phyloP scores from a whole-genome alignment of 305 asterid species.

The Fraxinus paxiana region DNA sequence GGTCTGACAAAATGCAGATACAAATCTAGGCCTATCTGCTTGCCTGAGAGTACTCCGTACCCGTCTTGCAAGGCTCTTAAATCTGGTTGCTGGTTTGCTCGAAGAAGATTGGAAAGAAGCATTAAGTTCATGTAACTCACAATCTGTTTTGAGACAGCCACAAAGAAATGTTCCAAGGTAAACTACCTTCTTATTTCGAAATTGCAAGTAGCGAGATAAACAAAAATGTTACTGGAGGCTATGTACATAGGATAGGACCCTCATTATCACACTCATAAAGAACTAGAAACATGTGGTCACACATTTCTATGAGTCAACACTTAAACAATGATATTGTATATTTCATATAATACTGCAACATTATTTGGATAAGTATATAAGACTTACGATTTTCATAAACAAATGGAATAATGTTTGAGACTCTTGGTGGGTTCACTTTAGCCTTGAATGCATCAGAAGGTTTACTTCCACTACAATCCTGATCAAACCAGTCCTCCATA shows the following conservation, averaged over 20 bases:
- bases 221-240: background rate
- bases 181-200: background rate
- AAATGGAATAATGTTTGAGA: conserved; percentile 69
- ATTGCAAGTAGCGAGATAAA: background rate
- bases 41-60: conserved; percentile 75
- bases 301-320: background rate
- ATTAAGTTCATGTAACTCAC: conserved; percentile 77
- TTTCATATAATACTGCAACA: background rate
- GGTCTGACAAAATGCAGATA: conserved; percentile 89
- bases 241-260: conserved; percentile 7
- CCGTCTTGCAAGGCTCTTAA: conserved; percentile 64
- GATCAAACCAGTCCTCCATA: conserved; percentile 96
- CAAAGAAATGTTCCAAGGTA: background rate
- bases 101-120: conserved; percentile 67
- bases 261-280: background rate
- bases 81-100: conserved; percentile 63
- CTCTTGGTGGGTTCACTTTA: conserved; percentile 53
- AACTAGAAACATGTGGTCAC: background rate
- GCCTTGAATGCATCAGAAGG: conserved; percentile 26
- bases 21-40: conserved; percentile 75
- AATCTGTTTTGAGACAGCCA: conserved; percentile 57
- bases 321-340: background rate
- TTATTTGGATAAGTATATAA: conserved; percentile 7
- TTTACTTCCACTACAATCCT: conserved; percentile 32
- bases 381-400: conserved; percentile 63